Base-by-base conservation (phyloP, 1,284 basidiomycete genomes). In the Pyrrhoderma lamaoense region DNA sequence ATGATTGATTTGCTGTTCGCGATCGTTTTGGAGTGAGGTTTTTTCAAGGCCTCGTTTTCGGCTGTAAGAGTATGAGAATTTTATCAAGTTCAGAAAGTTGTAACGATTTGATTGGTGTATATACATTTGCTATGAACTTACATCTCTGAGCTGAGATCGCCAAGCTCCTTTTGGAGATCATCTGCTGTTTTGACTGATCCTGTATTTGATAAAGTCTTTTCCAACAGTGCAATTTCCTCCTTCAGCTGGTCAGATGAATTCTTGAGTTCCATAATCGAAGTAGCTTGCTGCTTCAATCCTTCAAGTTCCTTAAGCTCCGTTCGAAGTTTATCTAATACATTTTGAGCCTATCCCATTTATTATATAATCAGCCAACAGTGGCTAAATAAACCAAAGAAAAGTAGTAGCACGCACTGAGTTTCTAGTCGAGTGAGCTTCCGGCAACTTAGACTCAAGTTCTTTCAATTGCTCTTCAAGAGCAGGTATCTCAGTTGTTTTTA, bases 141-240 rank as follows among this genome's bases (percentile, higher is more conserved):
- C 93, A 93, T 74, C 49, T 85, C 72, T 16, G 66, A 67, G 1
- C 75, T 71, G 31, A 93, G 60, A 3, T 67, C 67, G 49, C 86
- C 79, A 5, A 94, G 70, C 60, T 93, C 84, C 21, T 63, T 68
- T 63, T 95, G 88, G 2, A 96, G 83, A 47, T 93, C 91, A 45
- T 92, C 89, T 1, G 80, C 77, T 0, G 91, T 93, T 66, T 84
- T 89, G 4, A 79, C 77, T 11, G 84, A 85, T 2, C 92, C 93
- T 1, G 80, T 81, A 3, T 75, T 69, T 19, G 76, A 70, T 9
- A 97, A 72, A 37, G 86, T 81, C 34, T 70, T 70, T 65, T 95
- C 89, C 36, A 92, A 70, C 42, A 71, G 68, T n/a, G 66, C 56
- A 36, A 88, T 77, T 42, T 92, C 88, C 36, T 74, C 67, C 51